Percentiles rank a stretch among this genome's conserved stretches.
Evolutionary conservation across 345 rosid genomes (phyloP).

Genomic region (Arabidopsis arenosa): DNA sequence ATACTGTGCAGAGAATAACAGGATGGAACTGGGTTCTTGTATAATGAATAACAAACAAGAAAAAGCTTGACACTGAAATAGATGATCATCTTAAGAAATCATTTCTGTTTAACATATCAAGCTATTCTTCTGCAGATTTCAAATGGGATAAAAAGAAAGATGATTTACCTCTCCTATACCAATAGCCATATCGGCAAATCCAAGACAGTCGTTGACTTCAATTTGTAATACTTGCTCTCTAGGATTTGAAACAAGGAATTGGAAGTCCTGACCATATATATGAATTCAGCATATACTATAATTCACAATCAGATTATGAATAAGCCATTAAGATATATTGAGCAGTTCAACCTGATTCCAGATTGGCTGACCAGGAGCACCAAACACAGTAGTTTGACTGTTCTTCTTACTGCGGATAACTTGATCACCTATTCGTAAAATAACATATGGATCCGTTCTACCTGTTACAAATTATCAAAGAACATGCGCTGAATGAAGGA

Average conservation of each 20-base stretch:
- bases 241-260: slow-evolving; percentile 91
- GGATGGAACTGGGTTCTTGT: slow-evolving; percentile 19
- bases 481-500: slow-evolving; percentile 29
- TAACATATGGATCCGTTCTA: slow-evolving; percentile 97
- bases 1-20: slow-evolving; percentile 17
- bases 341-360: slow-evolving; percentile 88
- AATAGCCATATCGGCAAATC: slow-evolving; percentile 75
- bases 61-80: slow-evolving; percentile 9
- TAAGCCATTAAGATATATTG: slow-evolving; percentile 4
- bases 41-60: neutral
- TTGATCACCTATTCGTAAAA: slow-evolving; percentile 83
- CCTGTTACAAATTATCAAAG: slow-evolving; percentile 54
- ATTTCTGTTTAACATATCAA: slow-evolving; percentile 15
- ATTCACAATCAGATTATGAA: slow-evolving; percentile 25
- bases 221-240: slow-evolving; percentile 73
- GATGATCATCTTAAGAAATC: slow-evolving; percentile 11
- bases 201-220: slow-evolving; percentile 90
- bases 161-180: slow-evolving; percentile 82
- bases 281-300: slow-evolving; percentile 17
- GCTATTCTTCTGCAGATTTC: slow-evolving; percentile 8
- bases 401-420: slow-evolving; percentile 91
- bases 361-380: slow-evolving; percentile 95
- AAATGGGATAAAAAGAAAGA: slow-evolving; percentile 24
- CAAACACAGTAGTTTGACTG: slow-evolving; percentile 94
- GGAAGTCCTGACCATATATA: slow-evolving; percentile 78